phyloP scores from a whole-genome alignment of 805 yeast genomes.

The Wickerhamiella domercqiae region DNA sequence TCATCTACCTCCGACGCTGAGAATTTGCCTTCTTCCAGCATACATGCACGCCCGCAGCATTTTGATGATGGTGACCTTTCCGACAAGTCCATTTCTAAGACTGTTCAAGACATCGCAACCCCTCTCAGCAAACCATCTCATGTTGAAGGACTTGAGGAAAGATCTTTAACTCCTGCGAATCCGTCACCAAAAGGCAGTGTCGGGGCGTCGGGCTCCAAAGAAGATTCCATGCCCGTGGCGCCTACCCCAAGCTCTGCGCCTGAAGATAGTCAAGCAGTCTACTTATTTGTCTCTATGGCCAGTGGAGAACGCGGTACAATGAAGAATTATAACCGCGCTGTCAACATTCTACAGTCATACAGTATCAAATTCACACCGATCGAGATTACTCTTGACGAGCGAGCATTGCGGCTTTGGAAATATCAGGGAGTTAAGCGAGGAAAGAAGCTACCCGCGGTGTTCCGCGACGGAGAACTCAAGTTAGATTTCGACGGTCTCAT shows the following conservation, averaged over 20 bases:
- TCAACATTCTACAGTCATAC: constrained; percentile 60
- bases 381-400: constrained; percentile 73
- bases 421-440: constrained; percentile 41
- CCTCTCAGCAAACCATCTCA: no score
- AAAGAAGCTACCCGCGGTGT: constrained; percentile 64
- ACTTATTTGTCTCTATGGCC: constrained; percentile 66
- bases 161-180: constrained; percentile 1
- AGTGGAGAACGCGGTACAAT: constrained; percentile 64
- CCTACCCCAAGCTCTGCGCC: neutral
- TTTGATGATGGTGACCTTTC: no score
- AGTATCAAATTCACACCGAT: constrained; percentile 47
- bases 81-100: no score
- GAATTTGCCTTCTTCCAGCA: no score
- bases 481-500: constrained; percentile 77
- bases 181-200: no score
- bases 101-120: no score
- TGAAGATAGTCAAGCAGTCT: constrained; percentile 27
- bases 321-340: constrained; percentile 55
- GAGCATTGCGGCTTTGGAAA: constrained; percentile 69
- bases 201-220: no score
- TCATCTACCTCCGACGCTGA: no score
- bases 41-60: no score
- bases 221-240: no score
- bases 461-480: constrained; percentile 62
- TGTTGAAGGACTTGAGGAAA: neutral